Conservation (phyloP, 176 grass and related monocot genomes). For the Puccinellia tenuiflora region DNA sequence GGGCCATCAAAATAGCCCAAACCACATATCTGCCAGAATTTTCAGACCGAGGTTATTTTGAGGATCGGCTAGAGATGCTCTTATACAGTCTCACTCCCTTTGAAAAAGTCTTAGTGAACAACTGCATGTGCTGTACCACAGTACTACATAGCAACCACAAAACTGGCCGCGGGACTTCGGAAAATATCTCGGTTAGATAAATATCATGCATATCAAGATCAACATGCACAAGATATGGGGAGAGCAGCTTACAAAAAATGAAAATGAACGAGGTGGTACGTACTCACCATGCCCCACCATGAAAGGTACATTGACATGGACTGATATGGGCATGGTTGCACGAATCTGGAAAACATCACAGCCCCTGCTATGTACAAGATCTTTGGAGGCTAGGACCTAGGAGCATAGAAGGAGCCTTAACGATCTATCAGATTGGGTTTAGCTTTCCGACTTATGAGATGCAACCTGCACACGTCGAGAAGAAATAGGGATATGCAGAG, state of each 20-base stretch:
- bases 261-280: not conserved
- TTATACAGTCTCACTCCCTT: too few relatives aligned
- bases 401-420: not conserved
- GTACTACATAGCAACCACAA: not conserved
- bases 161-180: not conserved
- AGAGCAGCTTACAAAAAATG: not conserved
- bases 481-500: not conserved
- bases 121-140: not conserved
- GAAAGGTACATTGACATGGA: not conserved
- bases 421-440: not conserved
- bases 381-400: not conserved
- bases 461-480: not conserved
- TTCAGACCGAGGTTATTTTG: too few relatives aligned
- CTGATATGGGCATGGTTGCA: not conserved
- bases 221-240: not conserved
- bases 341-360: not conserved
- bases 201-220: conserved; percentile 8
- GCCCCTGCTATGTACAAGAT: not conserved
- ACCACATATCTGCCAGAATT: too few relatives aligned
- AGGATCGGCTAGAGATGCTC: too few relatives aligned
- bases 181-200: not conserved
- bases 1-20: too few relatives aligned
- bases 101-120: not conserved
- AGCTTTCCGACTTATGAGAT: not conserved
- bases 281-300: not conserved